Evolutionary conservation across 805 yeast species (phyloP), one percentile per base, ranked within the genome.

Genomic region (Starmerella riodocensis): DNA sequence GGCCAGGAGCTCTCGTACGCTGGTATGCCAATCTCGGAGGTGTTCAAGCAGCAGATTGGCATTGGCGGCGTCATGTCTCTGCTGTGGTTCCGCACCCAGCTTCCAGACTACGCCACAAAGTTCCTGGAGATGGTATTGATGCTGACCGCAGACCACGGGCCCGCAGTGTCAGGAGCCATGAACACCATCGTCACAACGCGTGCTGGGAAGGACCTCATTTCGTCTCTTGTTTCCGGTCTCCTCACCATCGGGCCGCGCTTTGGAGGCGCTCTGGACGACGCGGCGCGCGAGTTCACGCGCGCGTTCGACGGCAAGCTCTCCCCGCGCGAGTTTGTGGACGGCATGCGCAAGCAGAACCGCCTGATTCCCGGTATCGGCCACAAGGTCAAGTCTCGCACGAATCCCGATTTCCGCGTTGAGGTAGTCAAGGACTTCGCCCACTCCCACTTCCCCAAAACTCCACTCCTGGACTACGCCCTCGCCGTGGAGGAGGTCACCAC

Each of bases 71-170:
- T 64, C 46, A 62, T 64, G 63, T 65, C 69, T 6, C 57, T 64
- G 34, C 53, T 64, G 47, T 64, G 69, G 69, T 64, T 64, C 63
- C 59, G 66, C 41, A 60, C 69, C 33, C 56, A 67, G 29, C 53
- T 64, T 34, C 69, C 69, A 19, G 43, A 55, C 28, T 64, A 63
- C 41, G 70, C 67, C 28, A 53, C 66, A 40, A 63, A 63, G 60
- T 64, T 64, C 53, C 49, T 64, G 32, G 69, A 64, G 51, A 64
- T 64, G 69, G 70, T 64, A n/a, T 60, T 64, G 36, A 65, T 65
- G 70, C 58, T 64, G 28, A 65, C 69, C 22, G 69, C 69, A 29
- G 69, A 64, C 49, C 69, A 64, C 50, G 69, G 69, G 41, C 69
- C 69, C 17, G 69, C 69, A 32, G 69, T 64, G 14, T 55, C 62